Evolutionary conservation across 2,329 filamentous ascomycete genomes (phyloP).

Genomic region (Chaetomiaceae sp.): DNA sequence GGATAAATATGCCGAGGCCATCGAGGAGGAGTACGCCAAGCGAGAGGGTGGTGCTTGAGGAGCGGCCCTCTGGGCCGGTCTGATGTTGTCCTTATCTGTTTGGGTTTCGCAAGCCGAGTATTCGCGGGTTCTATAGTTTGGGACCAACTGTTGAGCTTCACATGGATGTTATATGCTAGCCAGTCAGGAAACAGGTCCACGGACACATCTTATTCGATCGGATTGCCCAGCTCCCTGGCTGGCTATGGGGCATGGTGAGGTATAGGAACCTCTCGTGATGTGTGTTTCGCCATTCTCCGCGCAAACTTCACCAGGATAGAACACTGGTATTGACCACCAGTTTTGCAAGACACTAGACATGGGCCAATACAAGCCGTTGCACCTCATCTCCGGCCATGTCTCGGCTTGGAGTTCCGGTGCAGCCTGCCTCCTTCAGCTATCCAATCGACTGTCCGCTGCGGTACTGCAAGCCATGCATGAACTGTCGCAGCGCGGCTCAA

Average conservation of each 20-base stretch:
- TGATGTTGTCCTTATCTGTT: not conserved
- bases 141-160: not conserved
- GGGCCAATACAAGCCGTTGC: too few species aligned
- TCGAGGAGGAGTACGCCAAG: conserved; percentile 61
- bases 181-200: too few species aligned
- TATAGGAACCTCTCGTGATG: too few species aligned
- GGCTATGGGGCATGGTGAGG: too few species aligned
- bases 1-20: conserved; percentile 56
- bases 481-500: not conserved
- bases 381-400: too few species aligned
- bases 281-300: too few species aligned
- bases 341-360: too few species aligned
- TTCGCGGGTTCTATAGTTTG: not conserved
- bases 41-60: conserved; percentile 55
- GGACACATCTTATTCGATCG: too few species aligned
- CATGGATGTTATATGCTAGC: too few species aligned
- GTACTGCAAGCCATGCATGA: conserved; percentile 1
- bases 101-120: not conserved
- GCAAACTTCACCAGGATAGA: too few species aligned
- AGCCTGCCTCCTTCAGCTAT: not conserved
- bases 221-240: too few species aligned
- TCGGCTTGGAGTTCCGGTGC: not conserved
- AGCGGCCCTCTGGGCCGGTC: not conserved
- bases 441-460: not conserved
- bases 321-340: too few species aligned